phyloP scores from a whole-genome alignment of 148 eudicot species.

The Diospyros kaki region DNA sequence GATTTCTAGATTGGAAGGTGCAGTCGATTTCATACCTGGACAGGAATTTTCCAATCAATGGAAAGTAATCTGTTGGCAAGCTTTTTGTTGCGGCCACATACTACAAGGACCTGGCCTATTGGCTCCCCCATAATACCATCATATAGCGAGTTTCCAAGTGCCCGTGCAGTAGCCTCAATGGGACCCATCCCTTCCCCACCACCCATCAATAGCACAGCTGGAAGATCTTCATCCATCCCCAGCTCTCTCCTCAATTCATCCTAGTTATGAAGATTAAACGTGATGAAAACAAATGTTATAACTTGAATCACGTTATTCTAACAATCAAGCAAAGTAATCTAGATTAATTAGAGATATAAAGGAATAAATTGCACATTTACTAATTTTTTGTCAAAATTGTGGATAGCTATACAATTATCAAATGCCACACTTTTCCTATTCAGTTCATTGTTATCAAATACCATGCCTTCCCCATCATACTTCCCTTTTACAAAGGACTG shows the following conservation, averaged over 20 bases:
- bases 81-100: conserved; percentile 93
- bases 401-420: neutral
- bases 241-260: conserved; percentile 73
- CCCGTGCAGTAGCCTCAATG: conserved; percentile 89
- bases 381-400: neutral
- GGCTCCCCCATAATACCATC: conserved; percentile 76
- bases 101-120: conserved; percentile 79
- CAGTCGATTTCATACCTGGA: conserved; percentile 49
- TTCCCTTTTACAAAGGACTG: neutral
- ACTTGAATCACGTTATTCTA: neutral
- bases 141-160: conserved; percentile 77
- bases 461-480: neutral
- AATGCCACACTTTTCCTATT: neutral
- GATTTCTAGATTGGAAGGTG: neutral
- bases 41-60: conserved; percentile 85
- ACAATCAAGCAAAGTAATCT: conserved; percentile 1
- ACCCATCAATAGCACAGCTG: conserved; percentile 89
- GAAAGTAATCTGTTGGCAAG: conserved; percentile 62
- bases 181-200: conserved; percentile 99
- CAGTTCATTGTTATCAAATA: too few relatives aligned
- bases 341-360: neutral
- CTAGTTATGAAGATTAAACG: conserved; percentile 27
- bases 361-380: neutral
- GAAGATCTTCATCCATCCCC: conserved; percentile 87
- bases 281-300: neutral